Percentiles rank a stretch among this genome's conserved stretches.
These are phyloP conservation scores for Starmera dryadoides DNA, from an alignment of 805 yeast species.

Conservation along the genomic window DNA sequence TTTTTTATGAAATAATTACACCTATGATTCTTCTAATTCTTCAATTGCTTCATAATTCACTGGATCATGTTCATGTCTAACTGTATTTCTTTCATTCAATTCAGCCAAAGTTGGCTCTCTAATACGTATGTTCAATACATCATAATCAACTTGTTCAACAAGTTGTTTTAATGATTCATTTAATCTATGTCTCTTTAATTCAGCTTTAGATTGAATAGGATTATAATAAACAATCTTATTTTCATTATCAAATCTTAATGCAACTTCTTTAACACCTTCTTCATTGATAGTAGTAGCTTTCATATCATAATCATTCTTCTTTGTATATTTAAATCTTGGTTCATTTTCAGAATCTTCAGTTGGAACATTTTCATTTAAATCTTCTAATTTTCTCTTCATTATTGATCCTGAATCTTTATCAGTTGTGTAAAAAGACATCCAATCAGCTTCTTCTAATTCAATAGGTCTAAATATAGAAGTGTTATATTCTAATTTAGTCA, in stretches of 20 bases:
- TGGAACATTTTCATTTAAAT: slow-evolving; percentile 40
- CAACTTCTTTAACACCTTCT: slow-evolving; percentile 43
- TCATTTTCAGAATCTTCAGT: slow-evolving; percentile 23
- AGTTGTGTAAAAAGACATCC: slow-evolving; percentile 66
- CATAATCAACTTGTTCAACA: slow-evolving; percentile 50
- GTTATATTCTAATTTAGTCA: slow-evolving; percentile 21
- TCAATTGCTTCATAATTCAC: slow-evolving; percentile 62
- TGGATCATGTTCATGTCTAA: slow-evolving; percentile 69
- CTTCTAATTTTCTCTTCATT: slow-evolving; percentile 36
- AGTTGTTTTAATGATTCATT: slow-evolving; percentile 41
- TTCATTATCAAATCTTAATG: slow-evolving; percentile 49
- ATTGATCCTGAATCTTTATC: slow-evolving; percentile 32
- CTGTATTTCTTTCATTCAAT: slow-evolving; percentile 55
- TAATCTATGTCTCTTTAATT: slow-evolving; percentile 79
- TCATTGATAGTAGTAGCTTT: slow-evolving; percentile 26
- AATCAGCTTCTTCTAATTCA: slow-evolving; percentile 61
- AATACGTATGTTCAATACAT: slow-evolving; percentile 51
- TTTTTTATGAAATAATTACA: too few species aligned
- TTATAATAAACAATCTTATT: slow-evolving; percentile 62
- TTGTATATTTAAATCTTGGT: slow-evolving; percentile 47
- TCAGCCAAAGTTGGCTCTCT: slow-evolving; percentile 73
- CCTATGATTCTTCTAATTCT: slow-evolving; percentile 25
- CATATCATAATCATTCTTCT: slow-evolving; percentile 77
- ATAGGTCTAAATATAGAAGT: slow-evolving; percentile 70
- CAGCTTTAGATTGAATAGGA: slow-evolving; percentile 72